phyloP scores from a whole-genome alignment of 192 early-diverging fungal genomes.

The Coemansia guatemalensis region DNA sequence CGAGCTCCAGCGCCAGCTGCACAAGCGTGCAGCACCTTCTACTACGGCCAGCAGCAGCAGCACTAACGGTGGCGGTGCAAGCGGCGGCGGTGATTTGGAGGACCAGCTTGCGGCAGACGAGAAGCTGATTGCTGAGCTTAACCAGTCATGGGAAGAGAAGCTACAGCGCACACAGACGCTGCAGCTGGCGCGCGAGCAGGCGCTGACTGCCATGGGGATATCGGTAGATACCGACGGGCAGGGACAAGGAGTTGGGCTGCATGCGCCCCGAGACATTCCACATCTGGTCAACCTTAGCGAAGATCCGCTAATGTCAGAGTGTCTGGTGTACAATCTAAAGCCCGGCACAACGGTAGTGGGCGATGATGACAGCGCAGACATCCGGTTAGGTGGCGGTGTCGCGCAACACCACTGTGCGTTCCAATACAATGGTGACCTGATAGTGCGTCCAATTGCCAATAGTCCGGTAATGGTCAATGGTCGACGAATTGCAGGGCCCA shows the following conservation, averaged over 20 bases:
- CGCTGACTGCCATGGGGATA: slow-evolving; percentile 79
- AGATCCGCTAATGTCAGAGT: slow-evolving; percentile 87
- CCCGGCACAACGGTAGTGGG: slow-evolving; percentile 73
- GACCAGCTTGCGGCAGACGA: slow-evolving; percentile 83
- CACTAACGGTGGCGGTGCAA: slow-evolving; percentile 9
- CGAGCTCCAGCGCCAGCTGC: slow-evolving; percentile 61
- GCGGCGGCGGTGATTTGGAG: slow-evolving; percentile 43
- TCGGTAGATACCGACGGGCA: slow-evolving; percentile 62
- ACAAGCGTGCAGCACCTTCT: slow-evolving; percentile 6
- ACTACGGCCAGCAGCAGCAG: slow-evolving; percentile 26
- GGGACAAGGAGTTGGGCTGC: slow-evolving; percentile 64
- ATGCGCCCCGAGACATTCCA: slow-evolving; percentile 74
- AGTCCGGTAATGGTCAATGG: slow-evolving; percentile 80
- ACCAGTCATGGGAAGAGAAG: slow-evolving; percentile 84
- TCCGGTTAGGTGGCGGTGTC: slow-evolving; percentile 60
- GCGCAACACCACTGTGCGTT: slow-evolving; percentile 75
- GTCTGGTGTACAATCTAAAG: slow-evolving; percentile 84
- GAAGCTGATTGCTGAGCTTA: slow-evolving; percentile 83
- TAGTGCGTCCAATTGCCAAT: slow-evolving; percentile 59
- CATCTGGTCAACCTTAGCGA: slow-evolving; percentile 90
- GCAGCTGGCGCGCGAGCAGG: slow-evolving; percentile 69
- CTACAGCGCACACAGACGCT: slow-evolving; percentile 68
- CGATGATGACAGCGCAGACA: slow-evolving; percentile 39
- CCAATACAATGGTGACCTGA: slow-evolving; percentile 61
- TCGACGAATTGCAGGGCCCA: slow-evolving; percentile 58